Conservation (phyloP, 441 rosid genomes). For the Omphalea diandra region DNA sequence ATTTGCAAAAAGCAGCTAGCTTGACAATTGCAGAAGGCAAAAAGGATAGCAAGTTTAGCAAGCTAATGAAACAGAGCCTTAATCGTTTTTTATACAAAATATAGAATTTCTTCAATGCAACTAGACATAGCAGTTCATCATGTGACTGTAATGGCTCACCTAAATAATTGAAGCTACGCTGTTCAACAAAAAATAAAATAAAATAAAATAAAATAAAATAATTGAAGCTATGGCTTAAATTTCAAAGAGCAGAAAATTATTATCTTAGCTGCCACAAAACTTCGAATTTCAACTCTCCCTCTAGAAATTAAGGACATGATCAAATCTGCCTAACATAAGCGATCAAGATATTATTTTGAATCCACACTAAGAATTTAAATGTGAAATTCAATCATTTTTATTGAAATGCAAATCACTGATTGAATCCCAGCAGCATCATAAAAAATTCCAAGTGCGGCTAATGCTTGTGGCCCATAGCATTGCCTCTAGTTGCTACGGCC, state of each 20-base stretch:
- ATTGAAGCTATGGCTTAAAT: background rate
- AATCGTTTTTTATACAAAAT: background rate
- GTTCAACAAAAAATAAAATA: too few species aligned
- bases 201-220: too few species aligned
- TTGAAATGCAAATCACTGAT: background rate
- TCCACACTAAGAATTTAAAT: background rate
- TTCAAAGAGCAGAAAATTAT: background rate
- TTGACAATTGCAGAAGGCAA: background rate
- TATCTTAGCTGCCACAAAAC: background rate
- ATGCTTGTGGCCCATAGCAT: background rate
- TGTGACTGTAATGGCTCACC: background rate
- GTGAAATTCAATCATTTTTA: background rate
- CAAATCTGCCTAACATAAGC: background rate
- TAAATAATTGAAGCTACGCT: too few species aligned
- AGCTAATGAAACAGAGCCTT: background rate
- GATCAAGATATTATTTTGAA: background rate
- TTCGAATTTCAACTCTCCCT: background rate
- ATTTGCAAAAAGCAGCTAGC: background rate
- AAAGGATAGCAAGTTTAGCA: background rate
- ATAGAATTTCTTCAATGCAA: background rate
- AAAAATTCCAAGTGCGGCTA: too few species aligned
- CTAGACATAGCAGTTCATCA: background rate
- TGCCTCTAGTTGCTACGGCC: background rate
- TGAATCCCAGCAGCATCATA: background rate
- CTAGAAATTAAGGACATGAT: background rate